Base-by-base conservation (phyloP, 768 basidiomycete species). In the Rhizopogon vinicolor region DNA sequence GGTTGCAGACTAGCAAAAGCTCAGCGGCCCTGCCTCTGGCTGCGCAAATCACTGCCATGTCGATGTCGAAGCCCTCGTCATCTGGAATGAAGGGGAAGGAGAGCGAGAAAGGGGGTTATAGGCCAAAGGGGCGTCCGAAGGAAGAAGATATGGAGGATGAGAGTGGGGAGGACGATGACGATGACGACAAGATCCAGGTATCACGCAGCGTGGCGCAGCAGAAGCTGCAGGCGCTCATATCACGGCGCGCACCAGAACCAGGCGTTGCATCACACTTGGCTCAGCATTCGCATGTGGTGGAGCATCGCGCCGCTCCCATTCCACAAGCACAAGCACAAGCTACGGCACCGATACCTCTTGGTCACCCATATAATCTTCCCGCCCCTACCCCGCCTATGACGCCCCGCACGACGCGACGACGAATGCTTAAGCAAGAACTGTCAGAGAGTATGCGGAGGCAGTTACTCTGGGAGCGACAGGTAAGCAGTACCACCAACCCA, bases 361-460 rank as follows among this genome's bases (percentile, higher is more conserved):
- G 76, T 5, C 72, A 80, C 66, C 86, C 89, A 6, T 89, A 91
- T 71, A 88, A 89, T 62, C 78, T 92, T 25, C 90, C 90, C 0
- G 76, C 79, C 10, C 74, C 81, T 33, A 72, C 77, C 0, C 74
- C 81, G 16, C 89, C 90, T 2, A 86, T 87, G 60, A 91, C 91
- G 1, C 93, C 93, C 0, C 84, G 89, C 37, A 92, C 93, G 42
- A 93, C 91, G 3, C 80, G 93, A 2, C 77, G 90, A 49, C 79
- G 82, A 60, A 95, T 95, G 90, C 76, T 95, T 44, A 78, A 85
- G 53, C 87, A 85, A 4, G 93, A 96, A 70, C 75, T 96, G 65
- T 87, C 88, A 33, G 93, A 96, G 71, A 88, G 86, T 56, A 72
- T 96, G 58, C 77, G 93, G 19, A 76, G 87, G 44, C 89, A 93